Conservation (phyloP, 148 eudicot genomes). For the Spergularia marina region DNA sequence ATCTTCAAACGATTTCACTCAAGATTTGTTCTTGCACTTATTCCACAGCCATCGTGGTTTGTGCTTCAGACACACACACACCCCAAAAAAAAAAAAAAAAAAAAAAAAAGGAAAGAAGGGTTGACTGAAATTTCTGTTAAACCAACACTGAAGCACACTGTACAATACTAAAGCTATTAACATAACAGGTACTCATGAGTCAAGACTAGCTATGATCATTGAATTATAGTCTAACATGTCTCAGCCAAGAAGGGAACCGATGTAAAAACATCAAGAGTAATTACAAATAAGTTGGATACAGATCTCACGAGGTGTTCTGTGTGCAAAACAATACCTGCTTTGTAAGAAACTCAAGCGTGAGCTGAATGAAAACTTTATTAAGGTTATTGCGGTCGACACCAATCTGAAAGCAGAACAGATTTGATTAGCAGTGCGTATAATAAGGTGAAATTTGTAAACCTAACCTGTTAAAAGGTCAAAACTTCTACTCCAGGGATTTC, state of each 20-base stretch:
- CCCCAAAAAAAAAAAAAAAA: too few species aligned
- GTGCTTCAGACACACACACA: not conserved
- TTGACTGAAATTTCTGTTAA: too few species aligned
- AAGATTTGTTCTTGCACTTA: not conserved
- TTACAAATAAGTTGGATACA: not conserved
- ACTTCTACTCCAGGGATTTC: not conserved
- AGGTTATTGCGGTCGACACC: conserved; percentile 75
- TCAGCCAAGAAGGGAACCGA: not conserved
- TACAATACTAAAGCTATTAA: too few species aligned
- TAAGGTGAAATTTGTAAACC: too few species aligned
- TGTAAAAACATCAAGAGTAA: not conserved
- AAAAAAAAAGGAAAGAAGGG: too few species aligned
- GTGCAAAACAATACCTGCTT: conserved; percentile 61
- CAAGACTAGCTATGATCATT: conserved; percentile 1
- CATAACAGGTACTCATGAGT: not conserved
- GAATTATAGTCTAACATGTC: not conserved
- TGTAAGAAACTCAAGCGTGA: conserved; percentile 81
- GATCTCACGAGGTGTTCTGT: not conserved
- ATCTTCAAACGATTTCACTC: not conserved
- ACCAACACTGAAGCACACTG: too few species aligned
- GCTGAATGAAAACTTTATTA: conserved; percentile 77
- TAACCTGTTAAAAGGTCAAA: not conserved
- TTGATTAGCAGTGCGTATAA: not conserved
- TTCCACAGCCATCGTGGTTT: not conserved
- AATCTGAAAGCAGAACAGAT: conserved; percentile 56